phyloP scores from a whole-genome alignment of 306 rosid species.

The Lathyrus aphaca region DNA sequence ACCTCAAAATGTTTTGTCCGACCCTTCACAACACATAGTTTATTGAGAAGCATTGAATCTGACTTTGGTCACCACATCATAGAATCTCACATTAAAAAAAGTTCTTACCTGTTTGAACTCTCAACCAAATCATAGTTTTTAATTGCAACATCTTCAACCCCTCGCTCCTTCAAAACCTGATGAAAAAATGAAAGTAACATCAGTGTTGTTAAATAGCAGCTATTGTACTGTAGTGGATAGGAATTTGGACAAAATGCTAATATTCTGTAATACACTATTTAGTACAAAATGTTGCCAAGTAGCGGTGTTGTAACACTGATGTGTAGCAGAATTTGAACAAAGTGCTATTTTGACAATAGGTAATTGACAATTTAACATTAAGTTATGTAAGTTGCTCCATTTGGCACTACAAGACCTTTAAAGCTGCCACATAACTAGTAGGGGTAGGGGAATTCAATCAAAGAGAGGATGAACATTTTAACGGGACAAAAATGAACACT shows the following conservation, averaged over 20 bases:
- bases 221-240: background rate
- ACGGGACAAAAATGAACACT: background rate
- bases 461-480: background rate
- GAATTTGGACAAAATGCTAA: background rate
- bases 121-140: slow-evolving; percentile 60
- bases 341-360: background rate
- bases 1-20: slow-evolving; percentile 58
- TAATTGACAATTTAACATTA: background rate
- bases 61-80: slow-evolving; percentile 22
- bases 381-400: background rate
- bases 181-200: slow-evolving; percentile 23
- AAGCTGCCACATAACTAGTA: slow-evolving; percentile 15
- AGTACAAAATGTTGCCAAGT: background rate
- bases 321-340: background rate
- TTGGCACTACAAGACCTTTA: slow-evolving; percentile 17
- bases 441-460: background rate
- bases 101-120: slow-evolving; percentile 64
- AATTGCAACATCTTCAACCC: slow-evolving; percentile 64
- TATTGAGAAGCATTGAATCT: slow-evolving; percentile 25
- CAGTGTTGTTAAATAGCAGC: background rate
- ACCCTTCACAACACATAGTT: slow-evolving; percentile 54
- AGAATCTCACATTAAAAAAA: background rate
- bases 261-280: background rate
- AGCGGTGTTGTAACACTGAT: no score
- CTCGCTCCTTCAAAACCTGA: slow-evolving; percentile 97